A percentile compares a stretch with the other conserved stretches of the same genome.
phyloP scores from a whole-genome alignment of 257 asterid genomes.

The Solanum commersonii region DNA sequence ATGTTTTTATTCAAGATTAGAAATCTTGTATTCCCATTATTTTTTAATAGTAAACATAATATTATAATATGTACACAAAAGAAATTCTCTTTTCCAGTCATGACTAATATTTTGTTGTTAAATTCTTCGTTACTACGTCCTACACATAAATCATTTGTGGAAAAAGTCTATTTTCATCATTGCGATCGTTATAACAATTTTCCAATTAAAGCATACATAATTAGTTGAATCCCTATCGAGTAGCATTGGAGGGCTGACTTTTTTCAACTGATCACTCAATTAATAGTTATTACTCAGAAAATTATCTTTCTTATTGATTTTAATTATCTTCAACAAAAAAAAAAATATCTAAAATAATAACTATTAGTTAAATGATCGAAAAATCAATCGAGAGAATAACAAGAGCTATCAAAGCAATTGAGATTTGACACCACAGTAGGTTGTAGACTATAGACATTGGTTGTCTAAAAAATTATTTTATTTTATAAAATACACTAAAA shows the following conservation, averaged over 20 bases:
- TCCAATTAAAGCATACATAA: not conserved
- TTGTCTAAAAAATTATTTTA: not conserved
- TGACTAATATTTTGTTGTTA: not conserved
- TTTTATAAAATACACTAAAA: not conserved
- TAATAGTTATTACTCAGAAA: too few relatives aligned
- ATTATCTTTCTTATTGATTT: too few relatives aligned
- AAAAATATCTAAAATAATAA: too few relatives aligned
- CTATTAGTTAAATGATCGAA: too few relatives aligned
- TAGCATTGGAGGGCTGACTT: too few relatives aligned
- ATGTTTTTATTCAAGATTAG: not conserved
- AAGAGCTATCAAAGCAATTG: not conserved
- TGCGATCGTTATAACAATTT: not conserved
- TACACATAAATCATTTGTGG: not conserved
- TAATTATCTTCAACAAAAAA: too few relatives aligned
- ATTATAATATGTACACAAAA: not conserved
- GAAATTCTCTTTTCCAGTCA: not conserved
- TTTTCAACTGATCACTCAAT: too few relatives aligned
- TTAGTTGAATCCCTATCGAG: not conserved
- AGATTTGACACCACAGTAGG: not conserved
- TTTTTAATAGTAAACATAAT: not conserved
- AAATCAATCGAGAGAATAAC: too few relatives aligned
- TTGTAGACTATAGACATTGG: too few relatives aligned
- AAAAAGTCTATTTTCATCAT: not conserved
- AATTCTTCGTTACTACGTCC: not conserved
- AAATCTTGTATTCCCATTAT: not conserved